phyloP scores from a whole-genome alignment of 331 rosid species.

The Dryas integrifolia region DNA sequence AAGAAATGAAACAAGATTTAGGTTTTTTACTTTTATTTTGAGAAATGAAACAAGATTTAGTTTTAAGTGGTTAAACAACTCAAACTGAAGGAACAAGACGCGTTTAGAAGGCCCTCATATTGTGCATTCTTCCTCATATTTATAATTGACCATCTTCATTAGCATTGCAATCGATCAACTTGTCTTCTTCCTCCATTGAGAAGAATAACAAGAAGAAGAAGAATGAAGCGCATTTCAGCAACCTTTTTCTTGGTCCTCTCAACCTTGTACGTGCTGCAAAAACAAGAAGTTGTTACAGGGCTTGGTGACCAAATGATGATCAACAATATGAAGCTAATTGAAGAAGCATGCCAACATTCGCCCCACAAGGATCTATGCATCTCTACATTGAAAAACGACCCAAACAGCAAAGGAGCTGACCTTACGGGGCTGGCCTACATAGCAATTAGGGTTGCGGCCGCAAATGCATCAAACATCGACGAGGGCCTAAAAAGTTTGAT shows the following conservation, averaged over 20 bases:
- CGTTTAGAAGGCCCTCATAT: neutral
- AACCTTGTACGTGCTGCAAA: neutral
- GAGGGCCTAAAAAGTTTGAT: conserved; percentile 27
- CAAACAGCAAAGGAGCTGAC: conserved; percentile 19
- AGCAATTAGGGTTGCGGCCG: conserved; percentile 35
- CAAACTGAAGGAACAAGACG: neutral
- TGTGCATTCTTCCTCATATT: neutral
- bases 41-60: neutral
- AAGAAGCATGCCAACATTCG: conserved; percentile 30
- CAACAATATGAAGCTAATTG: conserved; percentile 5
- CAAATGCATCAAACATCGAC: conserved; percentile 40
- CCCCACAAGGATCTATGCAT: conserved; percentile 29
- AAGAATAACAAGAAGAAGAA: neutral
- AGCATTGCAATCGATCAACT: no score
- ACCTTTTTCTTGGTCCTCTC: conserved; percentile 17
- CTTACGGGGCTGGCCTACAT: conserved; percentile 41
- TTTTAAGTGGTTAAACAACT: neutral
- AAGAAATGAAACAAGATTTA: no score
- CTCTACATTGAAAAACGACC: conserved; percentile 24
- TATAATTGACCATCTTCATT: neutral
- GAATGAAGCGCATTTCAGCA: conserved; percentile 34
- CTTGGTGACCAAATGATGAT: neutral
- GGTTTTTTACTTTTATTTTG: no score
- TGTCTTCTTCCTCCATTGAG: no score
- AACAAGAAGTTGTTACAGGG: no score